Percentiles rank a stretch among this genome's conserved stretches.
Evolutionary conservation across 148 eudicot genomes (phyloP).

Genomic region (Rhododendron williamsianum): DNA sequence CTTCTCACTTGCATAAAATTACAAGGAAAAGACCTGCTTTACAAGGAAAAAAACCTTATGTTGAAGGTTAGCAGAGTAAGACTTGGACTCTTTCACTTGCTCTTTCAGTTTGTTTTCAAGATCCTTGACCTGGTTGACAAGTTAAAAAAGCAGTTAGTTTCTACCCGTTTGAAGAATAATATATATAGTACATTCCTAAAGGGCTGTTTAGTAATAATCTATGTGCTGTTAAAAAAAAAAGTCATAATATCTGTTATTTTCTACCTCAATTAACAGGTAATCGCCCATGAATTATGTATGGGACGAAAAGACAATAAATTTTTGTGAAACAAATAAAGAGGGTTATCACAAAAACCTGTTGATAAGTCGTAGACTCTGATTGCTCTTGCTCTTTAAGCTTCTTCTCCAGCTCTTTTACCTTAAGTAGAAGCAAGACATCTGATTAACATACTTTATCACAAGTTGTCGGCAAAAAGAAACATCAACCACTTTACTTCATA

Average conservation of each 20-base stretch:
- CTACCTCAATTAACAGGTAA: background rate
- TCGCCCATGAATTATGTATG: background rate
- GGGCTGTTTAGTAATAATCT: background rate
- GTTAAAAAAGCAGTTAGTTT: slow-evolving; percentile 9
- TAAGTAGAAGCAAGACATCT: slow-evolving; percentile 18
- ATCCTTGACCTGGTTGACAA: slow-evolving; percentile 51
- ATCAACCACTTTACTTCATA: background rate
- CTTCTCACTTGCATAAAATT: background rate
- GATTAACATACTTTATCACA: background rate
- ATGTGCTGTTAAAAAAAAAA: background rate
- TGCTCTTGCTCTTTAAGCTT: slow-evolving; percentile 57
- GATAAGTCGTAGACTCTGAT: slow-evolving; percentile 41
- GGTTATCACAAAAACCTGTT: slow-evolving; percentile 31
- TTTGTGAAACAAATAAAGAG: background rate
- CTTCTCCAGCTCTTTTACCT: slow-evolving; percentile 73
- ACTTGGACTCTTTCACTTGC: slow-evolving; percentile 52
- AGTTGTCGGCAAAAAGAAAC: background rate
- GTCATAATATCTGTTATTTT: background rate
- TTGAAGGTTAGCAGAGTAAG: slow-evolving; percentile 43
- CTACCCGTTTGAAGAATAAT: background rate
- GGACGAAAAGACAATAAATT: background rate
- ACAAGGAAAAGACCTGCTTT: background rate
- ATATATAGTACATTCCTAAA: background rate
- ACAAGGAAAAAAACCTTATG: slow-evolving; percentile 42
- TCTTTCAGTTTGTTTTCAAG: slow-evolving; percentile 72